A percentile compares a stretch with the other conserved stretches of the same genome.
These are phyloP conservation scores for Phytophthora pistaciae DNA, from an alignment of 352 stramenopile species.

Conservation along the genomic window DNA sequence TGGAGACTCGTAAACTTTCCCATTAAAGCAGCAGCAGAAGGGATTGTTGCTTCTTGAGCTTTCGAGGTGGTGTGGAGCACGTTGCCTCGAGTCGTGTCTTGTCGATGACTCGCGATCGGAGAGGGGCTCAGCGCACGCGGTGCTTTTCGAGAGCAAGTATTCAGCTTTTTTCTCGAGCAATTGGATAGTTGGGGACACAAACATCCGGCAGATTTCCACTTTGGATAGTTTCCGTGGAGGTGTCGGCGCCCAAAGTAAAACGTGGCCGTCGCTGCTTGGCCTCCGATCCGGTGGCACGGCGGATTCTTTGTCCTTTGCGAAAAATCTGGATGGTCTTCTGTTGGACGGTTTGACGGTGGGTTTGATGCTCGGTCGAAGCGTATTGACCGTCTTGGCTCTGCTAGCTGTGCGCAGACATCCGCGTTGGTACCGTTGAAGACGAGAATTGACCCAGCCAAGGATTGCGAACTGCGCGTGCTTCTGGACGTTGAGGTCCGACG, in stretches of 20 bases:
- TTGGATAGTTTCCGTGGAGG: slow-evolving; percentile 15
- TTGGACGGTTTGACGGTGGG: neutral
- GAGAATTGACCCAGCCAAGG: slow-evolving; percentile 58
- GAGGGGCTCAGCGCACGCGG: neutral
- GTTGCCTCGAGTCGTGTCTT: neutral
- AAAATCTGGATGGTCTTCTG: slow-evolving; percentile 7
- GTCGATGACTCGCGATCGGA: slow-evolving; percentile 9
- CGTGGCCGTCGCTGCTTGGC: neutral
- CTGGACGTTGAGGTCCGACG: slow-evolving; percentile 48
- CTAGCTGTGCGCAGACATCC: slow-evolving; percentile 45
- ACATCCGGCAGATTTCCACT: slow-evolving; percentile 20
- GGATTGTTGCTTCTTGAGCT: neutral
- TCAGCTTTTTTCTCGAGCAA: slow-evolving; percentile 23
- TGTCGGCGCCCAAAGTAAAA: slow-evolving; percentile 11
- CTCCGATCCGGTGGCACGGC: neutral
- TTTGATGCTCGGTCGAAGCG: neutral
- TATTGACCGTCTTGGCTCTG: slow-evolving; percentile 31
- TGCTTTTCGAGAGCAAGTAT: slow-evolving; percentile 13
- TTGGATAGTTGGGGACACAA: slow-evolving; percentile 20
- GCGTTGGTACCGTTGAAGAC: slow-evolving; percentile 51
- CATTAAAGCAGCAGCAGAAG: neutral
- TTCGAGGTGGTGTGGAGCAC: neutral
- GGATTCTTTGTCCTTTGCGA: neutral
- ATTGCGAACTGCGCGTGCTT: slow-evolving; percentile 62
- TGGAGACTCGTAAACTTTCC: neutral